Evolutionary conservation across 805 yeast genomes (phyloP).

Genomic region (Kuraishia molischiana): DNA sequence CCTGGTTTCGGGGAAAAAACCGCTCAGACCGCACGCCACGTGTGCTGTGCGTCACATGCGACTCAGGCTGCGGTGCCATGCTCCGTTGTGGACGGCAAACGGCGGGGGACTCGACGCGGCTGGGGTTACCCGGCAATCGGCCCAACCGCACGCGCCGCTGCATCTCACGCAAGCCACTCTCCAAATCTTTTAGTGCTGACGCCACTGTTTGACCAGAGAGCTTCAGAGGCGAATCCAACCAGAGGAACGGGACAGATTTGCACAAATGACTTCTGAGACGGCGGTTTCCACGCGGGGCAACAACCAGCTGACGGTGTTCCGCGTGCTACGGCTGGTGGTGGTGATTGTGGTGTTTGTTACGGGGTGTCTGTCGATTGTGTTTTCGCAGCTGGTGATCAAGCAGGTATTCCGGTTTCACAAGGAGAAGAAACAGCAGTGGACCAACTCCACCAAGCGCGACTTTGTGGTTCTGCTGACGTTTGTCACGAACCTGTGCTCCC

Average conservation of each 20-base stretch:
- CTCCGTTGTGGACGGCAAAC: no score
- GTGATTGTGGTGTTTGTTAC: constrained; percentile 16
- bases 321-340: constrained; percentile 14
- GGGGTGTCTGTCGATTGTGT: constrained; percentile 34
- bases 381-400: constrained; percentile 33
- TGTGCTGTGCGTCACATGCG: no score
- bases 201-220: no score
- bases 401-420: constrained; percentile 21
- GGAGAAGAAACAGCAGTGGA: constrained; percentile 25
- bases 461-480: constrained; percentile 48
- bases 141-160: no score
- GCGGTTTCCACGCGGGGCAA: not conserved
- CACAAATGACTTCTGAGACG: not conserved
- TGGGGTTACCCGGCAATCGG: no score
- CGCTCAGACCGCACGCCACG: no score
- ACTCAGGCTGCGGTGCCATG: no score
- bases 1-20: no score
- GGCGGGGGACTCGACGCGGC: no score
- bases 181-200: no score
- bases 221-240: no score
- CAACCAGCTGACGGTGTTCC: constrained; percentile 6
- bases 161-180: no score
- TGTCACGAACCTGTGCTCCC: constrained; percentile 39
- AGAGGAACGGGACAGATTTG: not conserved
- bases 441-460: constrained; percentile 45